Base-by-base conservation (phyloP, 169 alveolate genomes). In the Plasmodium coatneyi region DNA sequence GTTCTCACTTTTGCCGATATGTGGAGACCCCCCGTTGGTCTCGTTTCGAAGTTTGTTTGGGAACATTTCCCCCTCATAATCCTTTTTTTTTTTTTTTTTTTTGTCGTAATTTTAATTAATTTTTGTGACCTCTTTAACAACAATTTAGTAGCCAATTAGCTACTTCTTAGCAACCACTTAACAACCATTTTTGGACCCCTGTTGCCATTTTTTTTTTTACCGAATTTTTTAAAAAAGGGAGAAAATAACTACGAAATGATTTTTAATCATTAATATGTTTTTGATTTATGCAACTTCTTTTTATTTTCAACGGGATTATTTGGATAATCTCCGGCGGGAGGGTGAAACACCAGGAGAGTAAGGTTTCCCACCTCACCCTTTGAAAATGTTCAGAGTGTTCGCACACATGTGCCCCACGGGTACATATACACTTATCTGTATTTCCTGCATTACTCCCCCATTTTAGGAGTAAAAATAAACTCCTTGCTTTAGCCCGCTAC, bases 31-130 rank as follows among this genome's bases (percentile, higher is more conserved):
- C 36, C 19, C 36, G 5, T 22, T 66, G 30, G 16, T 19, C 76
- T 28, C 36, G 14, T 66, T 25, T 66, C n/a, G 34, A 19, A 66
- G 36, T 66, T 66, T 76, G 28, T 34, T 76, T 76, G 12, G 41
- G 32, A 76, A 19, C 28, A 6, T 76, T 76, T 39, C 56, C 56
- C 22, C 34, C 49, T 30, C 66, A 36, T 36, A 22, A 76, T 36
- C 9, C 34, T 43, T 30, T 34, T 76, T 74, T n/a, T 34, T 74
- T 34, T 74, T 76, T 43, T 36, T n/a, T 76, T 43, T 16, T 76
- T 76, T 4, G 14, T 43, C n/a, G 70, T 43, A 76, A 76, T 76
- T 36, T 76, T 76, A 76, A 76, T 76, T 76, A 76, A 76, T 36
- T 76, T 12, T 49, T 49, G 60, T 72, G 22, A 72, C 46, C 81